Evolutionary conservation across 2,329 filamentous ascomycete species (phyloP), one percentile per base, ranked within the genome.

Genomic region (Diaporthe humulicola): DNA sequence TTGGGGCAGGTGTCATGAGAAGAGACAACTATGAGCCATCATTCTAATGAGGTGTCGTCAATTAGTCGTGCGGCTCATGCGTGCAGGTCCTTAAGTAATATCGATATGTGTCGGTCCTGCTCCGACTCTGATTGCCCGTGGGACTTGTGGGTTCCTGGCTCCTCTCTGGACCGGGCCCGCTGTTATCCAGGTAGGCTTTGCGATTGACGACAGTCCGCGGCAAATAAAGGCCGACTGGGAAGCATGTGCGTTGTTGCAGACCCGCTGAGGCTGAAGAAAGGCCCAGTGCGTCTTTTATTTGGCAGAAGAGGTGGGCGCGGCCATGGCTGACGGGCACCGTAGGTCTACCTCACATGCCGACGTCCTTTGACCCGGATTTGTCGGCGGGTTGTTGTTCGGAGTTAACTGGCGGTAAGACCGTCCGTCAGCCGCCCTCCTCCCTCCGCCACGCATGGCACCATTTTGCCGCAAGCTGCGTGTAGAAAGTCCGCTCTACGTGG

Each of bases 381-480:
- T 38, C 61, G 61, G 61, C 42, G 45, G 61, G 19, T 6, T 38
- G 28, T 14, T 33, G 3, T 25, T 28, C 48, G 64, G 64, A 54
- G 64, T 69, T 69, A 69, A 69, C 48, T 69, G n/a, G 33, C 45
- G 48, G 33, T 40, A 69, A 69, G 64, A 38, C 64, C 64, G 64
- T 25, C 64, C 64, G 64, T 25, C 33, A 54, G 64, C 30, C 45
- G 22, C 28, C 10, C 25, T 45, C 58, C 15, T 30, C 25, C 25
- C 40, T 48, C 61, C 8, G n/a, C 42, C 40, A 33, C 25, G 28
- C 60, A 67, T 33, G n/a, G 28, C 8, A 9, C n/a, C n/a, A 19
- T 3, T 10, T 22, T n/a, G n/a, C 15, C 15, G 38, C n/a, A 25
- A 45, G 42, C 30, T 45, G 40, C 58, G 15, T 30, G 8, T 30